phyloP scores from a whole-genome alignment of 2,329 filamentous ascomycete species.

The Clarireedia paspali region DNA sequence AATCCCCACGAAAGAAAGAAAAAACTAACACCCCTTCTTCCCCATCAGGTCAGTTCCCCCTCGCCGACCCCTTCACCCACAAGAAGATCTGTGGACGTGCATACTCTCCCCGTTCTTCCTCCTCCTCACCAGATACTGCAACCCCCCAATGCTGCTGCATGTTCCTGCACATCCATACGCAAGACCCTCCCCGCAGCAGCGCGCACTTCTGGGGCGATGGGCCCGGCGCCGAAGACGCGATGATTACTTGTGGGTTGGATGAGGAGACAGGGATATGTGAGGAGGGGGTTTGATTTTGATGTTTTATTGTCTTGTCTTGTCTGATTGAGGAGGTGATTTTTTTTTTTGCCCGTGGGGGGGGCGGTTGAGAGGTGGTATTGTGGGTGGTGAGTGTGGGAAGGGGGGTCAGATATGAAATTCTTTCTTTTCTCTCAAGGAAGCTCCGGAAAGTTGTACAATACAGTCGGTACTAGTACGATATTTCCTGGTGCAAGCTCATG shows the following conservation, averaged over 20 bases:
- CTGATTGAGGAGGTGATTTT: too few species aligned
- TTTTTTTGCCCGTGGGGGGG: too few species aligned
- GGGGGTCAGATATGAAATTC: too few species aligned
- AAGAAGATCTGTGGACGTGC: background rate
- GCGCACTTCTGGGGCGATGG: background rate
- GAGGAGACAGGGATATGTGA: conserved; percentile 1
- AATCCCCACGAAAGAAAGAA: background rate
- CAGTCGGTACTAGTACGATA: too few species aligned
- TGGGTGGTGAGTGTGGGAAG: too few species aligned
- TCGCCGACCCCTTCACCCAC: background rate
- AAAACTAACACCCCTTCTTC: background rate
- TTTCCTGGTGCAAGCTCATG: too few species aligned
- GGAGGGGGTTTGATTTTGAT: background rate
- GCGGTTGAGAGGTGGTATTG: too few species aligned
- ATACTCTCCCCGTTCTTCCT: too few species aligned
- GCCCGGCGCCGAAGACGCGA: background rate
- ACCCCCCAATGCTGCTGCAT: background rate
- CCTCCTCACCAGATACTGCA: too few species aligned
- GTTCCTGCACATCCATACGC: background rate
- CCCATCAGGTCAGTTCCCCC: background rate
- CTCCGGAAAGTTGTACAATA: too few species aligned
- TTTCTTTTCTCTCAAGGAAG: too few species aligned
- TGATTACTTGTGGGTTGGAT: conserved; percentile 1
- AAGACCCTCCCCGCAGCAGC: background rate
- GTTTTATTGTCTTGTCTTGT: too few species aligned